Evolutionary conservation across 768 basidiomycete genomes (phyloP).

Genomic region (Porphyrellus cyaneotinctus): DNA sequence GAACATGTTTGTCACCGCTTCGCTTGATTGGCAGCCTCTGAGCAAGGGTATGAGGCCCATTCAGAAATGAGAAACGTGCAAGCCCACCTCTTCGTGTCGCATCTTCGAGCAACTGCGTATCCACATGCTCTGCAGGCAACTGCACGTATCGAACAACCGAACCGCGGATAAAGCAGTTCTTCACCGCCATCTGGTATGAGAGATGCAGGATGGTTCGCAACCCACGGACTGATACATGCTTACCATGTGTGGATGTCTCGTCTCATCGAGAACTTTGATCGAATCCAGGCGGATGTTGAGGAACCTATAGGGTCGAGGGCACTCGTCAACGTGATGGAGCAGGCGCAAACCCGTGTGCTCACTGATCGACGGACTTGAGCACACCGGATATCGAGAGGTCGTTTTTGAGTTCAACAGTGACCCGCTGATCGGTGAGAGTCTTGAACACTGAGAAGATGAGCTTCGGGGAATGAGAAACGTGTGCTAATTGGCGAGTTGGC

Average conservation of each 20-base stretch:
- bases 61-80: slow-evolving; percentile 10
- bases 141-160: slow-evolving; percentile 98
- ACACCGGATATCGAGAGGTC: slow-evolving; percentile 95
- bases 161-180: slow-evolving; percentile 98
- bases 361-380: slow-evolving; percentile 98
- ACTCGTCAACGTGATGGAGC: slow-evolving; percentile 1
- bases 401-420: slow-evolving; percentile 98
- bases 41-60: slow-evolving; percentile 6
- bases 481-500: background rate
- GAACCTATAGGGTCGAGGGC: slow-evolving; percentile 50
- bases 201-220: background rate
- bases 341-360: slow-evolving; percentile 27
- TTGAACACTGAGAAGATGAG: slow-evolving; percentile 99
- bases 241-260: slow-evolving; percentile 97
- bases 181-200: slow-evolving; percentile 82
- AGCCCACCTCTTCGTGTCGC: slow-evolving; percentile 87
- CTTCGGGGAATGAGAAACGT: slow-evolving; percentile 30
- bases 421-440: slow-evolving; percentile 94
- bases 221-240: slow-evolving; percentile 15
- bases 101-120: slow-evolving; percentile 93
- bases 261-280: slow-evolving; percentile 89
- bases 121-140: slow-evolving; percentile 86
- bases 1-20: slow-evolving; percentile 32
- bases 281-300: slow-evolving; percentile 95
- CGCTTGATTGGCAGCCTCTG: slow-evolving; percentile 41